A percentile compares a stretch with the other conserved stretches of the same genome.
Evolutionary conservation across 2,329 filamentous ascomycete species (phyloP).

Genomic region (Colletotrichum graminicola): DNA sequence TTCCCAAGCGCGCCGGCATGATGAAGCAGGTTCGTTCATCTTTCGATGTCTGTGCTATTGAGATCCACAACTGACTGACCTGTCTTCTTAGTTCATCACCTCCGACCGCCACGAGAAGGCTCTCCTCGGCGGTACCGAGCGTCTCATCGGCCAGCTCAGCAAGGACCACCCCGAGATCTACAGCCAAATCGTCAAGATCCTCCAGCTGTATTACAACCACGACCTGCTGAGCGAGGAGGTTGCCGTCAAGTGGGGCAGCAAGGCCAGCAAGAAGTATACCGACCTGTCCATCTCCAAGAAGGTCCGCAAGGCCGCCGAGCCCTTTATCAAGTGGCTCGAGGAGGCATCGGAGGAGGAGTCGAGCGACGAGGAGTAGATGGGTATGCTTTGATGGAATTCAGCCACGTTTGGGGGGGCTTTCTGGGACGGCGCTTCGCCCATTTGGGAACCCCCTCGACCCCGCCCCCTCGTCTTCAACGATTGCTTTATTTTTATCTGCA

Average conservation of each 20-base stretch:
- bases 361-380: slow-evolving; percentile 67
- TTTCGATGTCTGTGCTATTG: not conserved
- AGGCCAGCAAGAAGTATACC: slow-evolving; percentile 97
- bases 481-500: not conserved
- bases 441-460: not conserved
- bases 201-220: slow-evolving; percentile 90
- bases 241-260: slow-evolving; percentile 89
- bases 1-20: slow-evolving; percentile 84
- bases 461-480: not conserved
- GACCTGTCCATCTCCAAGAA: slow-evolving; percentile 44
- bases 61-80: slow-evolving; percentile 43
- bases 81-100: slow-evolving; percentile 74
- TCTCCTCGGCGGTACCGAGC: slow-evolving; percentile 93
- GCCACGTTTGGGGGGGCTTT: not conserved
- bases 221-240: slow-evolving; percentile 91
- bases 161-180: slow-evolving; percentile 84
- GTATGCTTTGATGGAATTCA: not conserved
- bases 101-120: slow-evolving; percentile 97
- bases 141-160: slow-evolving; percentile 79
- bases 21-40: slow-evolving; percentile 79
- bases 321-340: slow-evolving; percentile 94
- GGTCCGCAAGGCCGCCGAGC: slow-evolving; percentile 80
- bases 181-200: slow-evolving; percentile 83
- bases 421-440: not conserved
- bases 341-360: slow-evolving; percentile 83